Evolutionary conservation across 2,329 filamentous ascomycete genomes (phyloP), one percentile per base, ranked within the genome.

Genomic region (Fusarium illudens): DNA sequence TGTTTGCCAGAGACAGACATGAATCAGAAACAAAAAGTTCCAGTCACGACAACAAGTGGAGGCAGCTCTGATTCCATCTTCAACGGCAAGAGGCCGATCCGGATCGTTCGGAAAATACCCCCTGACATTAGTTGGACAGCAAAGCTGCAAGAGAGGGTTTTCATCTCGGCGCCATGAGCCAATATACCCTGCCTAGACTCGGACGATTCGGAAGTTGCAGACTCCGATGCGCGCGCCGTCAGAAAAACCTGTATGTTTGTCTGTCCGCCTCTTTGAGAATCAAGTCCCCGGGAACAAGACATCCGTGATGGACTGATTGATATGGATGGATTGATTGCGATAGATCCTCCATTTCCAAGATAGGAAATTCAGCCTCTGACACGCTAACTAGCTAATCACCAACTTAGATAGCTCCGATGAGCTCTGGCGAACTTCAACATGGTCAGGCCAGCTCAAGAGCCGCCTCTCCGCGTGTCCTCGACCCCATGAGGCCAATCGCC

Each of bases 41-140:
- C 25, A 39, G 7, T 54, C 15, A 11, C 8, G n/a, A 20, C 27
- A 19, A n/a, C 8, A 29, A 48, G 39, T 25, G 39, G 37, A 56
- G 29, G 53, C 42, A 25, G 32, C 39, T 30, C 37, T 29, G 39
- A 19, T 29, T 32, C 22, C n/a, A 58, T 48, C 27, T 17, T 62
- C 20, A 58, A 25, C 29, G 20, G 19, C 22, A 48, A 57, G 54
- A 58, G 58, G 62, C 34, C 50, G 62, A 70, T 58, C 62, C 66
- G 66, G 66, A 51, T 70, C 53, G 42, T 39, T 67, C 66, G 66
- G 66, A 64, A 36, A 69, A 64, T 57, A 66, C 58, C 37, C 62
- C 58, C 67, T 64, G 58, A 25, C 66, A 58, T 36, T 37, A 50
- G 29, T 27, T 36, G 17, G 25, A 60, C n/a, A 48, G 49, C 15